A percentile compares a stretch with the other conserved stretches of the same genome.
Conservation (phyloP, 768 basidiomycete species). For the Russula griseocarnosa region DNA sequence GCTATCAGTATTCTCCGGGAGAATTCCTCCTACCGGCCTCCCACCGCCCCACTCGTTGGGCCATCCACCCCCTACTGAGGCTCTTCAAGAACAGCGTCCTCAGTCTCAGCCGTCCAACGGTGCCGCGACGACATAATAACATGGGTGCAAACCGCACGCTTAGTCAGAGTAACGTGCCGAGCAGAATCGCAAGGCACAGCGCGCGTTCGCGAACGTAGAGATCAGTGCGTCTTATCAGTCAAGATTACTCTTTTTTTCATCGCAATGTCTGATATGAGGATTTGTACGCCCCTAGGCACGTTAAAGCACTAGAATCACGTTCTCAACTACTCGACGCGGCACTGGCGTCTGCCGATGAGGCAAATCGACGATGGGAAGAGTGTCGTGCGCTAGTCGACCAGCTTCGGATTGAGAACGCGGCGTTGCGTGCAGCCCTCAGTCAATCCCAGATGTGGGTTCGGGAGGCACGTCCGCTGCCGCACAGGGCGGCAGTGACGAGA, state of each 20-base stretch:
- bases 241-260: background rate
- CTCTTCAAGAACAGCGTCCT: constrained; percentile 19
- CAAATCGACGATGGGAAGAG: constrained; percentile 86
- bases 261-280: background rate
- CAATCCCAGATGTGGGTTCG: constrained; percentile 36
- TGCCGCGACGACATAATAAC: background rate
- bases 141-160: constrained; percentile 48
- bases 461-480: constrained; percentile 6
- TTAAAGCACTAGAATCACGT: constrained; percentile 81
- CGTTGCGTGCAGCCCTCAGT: constrained; percentile 65
- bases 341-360: constrained; percentile 81
- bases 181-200: constrained; percentile 91
- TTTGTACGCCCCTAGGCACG: constrained; percentile 50
- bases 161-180: constrained; percentile 82
- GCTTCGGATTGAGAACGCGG: constrained; percentile 77
- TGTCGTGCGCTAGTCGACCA: constrained; percentile 87
- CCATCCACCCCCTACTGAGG: constrained; percentile 9
- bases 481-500: constrained; percentile 12
- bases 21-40: constrained; percentile 21
- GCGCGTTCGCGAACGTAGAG: constrained; percentile 87
- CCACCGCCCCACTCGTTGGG: constrained; percentile 24
- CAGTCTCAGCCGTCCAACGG: constrained; percentile 26
- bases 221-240: constrained; percentile 57
- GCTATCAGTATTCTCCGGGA: constrained; percentile 36
- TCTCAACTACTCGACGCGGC: constrained; percentile 84